Conservation (phyloP, 805 yeast species). For the Candida broadrunensis region DNA sequence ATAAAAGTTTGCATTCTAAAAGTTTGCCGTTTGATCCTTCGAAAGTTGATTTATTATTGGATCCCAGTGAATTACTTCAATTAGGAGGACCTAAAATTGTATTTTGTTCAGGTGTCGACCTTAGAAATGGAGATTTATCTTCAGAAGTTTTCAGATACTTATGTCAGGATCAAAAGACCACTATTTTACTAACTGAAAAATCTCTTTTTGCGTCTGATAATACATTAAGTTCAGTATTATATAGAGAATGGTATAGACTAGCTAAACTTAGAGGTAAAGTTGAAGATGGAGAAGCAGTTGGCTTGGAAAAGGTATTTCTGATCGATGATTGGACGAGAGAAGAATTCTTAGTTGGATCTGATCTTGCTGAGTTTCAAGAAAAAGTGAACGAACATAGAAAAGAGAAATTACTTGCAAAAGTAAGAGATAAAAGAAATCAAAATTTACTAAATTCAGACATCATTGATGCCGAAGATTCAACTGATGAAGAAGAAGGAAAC, state of each 20-base stretch:
- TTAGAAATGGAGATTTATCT: conserved; percentile 62
- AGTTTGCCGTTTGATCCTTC: conserved; percentile 68
- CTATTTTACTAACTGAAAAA: conserved; percentile 73
- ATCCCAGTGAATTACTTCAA: conserved; percentile 52
- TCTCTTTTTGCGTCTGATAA: conserved; percentile 36
- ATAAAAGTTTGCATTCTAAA: not conserved
- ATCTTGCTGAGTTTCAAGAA: conserved; percentile 46
- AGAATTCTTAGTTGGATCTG: conserved; percentile 49
- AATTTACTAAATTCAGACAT: conserved; percentile 36
- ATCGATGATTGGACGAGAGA: conserved; percentile 44
- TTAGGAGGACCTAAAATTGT: conserved; percentile 74
- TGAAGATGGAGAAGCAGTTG: conserved; percentile 64
- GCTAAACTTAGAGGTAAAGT: conserved; percentile 33
- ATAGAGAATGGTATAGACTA: conserved; percentile 49
- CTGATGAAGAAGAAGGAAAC: conserved; percentile 29
- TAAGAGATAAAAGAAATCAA: conserved; percentile 37
- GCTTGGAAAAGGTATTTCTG: conserved; percentile 42
- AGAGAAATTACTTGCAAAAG: conserved; percentile 38
- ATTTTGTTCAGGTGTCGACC: conserved; percentile 67
- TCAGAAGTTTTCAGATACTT: conserved; percentile 50
- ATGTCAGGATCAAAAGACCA: conserved; percentile 62
- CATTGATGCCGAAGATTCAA: conserved; percentile 29
- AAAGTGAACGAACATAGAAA: conserved; percentile 46
- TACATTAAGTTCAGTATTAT: conserved; percentile 50
- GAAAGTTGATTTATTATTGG: conserved; percentile 52